Evolutionary conservation across 805 yeast genomes (phyloP).

Genomic region (Yamadazyma ubonensis): DNA sequence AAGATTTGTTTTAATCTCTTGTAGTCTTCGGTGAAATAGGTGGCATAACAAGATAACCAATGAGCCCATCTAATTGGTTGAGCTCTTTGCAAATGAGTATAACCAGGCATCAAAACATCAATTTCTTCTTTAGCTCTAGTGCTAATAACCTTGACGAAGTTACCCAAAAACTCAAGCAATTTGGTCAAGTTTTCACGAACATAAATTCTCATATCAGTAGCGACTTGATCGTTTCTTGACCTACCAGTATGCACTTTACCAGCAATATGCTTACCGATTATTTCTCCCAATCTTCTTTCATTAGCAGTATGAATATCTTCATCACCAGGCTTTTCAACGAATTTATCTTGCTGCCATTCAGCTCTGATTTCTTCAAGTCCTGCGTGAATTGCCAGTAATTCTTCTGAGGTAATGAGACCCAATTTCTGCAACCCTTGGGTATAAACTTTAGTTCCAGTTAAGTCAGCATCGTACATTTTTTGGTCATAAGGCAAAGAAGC

Average conservation of each 20-base stretch:
- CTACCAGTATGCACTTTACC: constrained; percentile 99
- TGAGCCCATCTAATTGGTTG: constrained; percentile 99
- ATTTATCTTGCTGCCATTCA: constrained; percentile 77
- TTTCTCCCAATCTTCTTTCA: constrained; percentile 95
- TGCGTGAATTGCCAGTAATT: constrained; percentile 74
- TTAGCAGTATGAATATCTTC: constrained; percentile 99
- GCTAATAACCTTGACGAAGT: constrained; percentile 65
- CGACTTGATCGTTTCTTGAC: constrained; percentile 97
- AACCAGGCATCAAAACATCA: constrained; percentile 96
- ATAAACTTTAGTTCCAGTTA: constrained; percentile 91
- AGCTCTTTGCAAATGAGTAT: constrained; percentile 97
- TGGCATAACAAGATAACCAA: constrained; percentile 93
- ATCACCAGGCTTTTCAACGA: constrained; percentile 82
- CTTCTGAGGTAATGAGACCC: constrained; percentile 70
- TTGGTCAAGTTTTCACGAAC: constrained; percentile 79
- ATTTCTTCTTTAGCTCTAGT: constrained; percentile 83
- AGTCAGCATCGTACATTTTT: constrained; percentile 90
- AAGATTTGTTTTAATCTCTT: constrained; percentile 79
- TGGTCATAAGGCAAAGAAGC: constrained; percentile 96
- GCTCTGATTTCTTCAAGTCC: constrained; percentile 70
- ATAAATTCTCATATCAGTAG: constrained; percentile 96
- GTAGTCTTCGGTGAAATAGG: constrained; percentile 89
- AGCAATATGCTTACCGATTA: constrained; percentile 88
- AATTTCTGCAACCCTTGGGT: constrained; percentile 82
- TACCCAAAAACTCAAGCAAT: constrained; percentile 53